Conservation (phyloP, 1,284 basidiomycete species). For the Tilletia setariae region DNA sequence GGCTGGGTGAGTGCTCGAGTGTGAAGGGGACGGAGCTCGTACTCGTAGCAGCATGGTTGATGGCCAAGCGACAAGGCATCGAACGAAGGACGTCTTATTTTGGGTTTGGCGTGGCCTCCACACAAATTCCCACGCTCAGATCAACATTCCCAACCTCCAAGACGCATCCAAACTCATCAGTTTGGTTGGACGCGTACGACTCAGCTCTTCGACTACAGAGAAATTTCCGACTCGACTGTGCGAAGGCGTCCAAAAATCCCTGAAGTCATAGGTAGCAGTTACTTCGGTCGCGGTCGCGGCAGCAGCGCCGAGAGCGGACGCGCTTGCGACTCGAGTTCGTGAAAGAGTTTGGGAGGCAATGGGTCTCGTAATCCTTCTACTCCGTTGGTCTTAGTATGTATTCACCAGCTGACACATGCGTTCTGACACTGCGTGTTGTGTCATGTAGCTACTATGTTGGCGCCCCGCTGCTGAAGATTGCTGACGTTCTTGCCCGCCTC, state of each 20-base stretch:
- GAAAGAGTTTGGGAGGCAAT: neutral
- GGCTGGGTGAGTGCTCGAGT: too few species aligned
- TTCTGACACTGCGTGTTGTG: neutral
- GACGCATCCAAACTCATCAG: too few species aligned
- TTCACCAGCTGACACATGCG: neutral
- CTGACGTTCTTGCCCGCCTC: neutral
- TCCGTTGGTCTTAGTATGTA: constrained; percentile 7
- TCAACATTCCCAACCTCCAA: too few species aligned
- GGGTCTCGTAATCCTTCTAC: constrained; percentile 4
- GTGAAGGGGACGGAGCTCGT: too few species aligned
- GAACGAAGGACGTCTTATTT: neutral
- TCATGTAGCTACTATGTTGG: neutral
- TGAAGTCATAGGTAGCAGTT: too few species aligned
- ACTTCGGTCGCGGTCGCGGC: neutral
- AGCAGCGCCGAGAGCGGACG: neutral
- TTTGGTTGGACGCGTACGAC: too few species aligned
- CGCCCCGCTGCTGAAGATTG: neutral
- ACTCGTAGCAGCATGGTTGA: too few species aligned
- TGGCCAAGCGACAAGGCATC: neutral
- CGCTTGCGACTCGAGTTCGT: neutral
- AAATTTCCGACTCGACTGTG: too few species aligned
- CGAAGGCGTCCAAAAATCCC: too few species aligned
- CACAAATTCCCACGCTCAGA: neutral
- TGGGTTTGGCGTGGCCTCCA: neutral
- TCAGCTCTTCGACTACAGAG: too few species aligned